Evolutionary conservation across 176 grass and related monocot genomes (phyloP), one percentile per base, ranked within the genome.

Genomic region (Lolium perenne): DNA sequence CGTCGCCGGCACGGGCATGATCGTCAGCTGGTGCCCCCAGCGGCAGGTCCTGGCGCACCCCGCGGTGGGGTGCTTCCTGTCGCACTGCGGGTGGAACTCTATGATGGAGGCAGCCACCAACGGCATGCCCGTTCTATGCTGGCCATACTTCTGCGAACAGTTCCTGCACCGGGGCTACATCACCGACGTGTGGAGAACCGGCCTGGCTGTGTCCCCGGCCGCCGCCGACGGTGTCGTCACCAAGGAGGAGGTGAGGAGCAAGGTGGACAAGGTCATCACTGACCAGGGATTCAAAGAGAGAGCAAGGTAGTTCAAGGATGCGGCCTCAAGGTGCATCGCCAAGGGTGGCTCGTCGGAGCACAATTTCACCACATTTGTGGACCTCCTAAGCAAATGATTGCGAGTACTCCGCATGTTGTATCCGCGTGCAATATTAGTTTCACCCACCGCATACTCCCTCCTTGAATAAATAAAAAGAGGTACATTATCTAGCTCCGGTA

Each of bases 41-140:
- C 46, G 46, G 74, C 71, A 74, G 71, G 79, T 81, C 7, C 63
- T 81, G 5, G 79, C 65, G 79, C 88, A 90, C 62, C 43, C 0
- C 25, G 73, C 88, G 4, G 56, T 90, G 53, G 82, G 47, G n/a
- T 76, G 51, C 26, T 95, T 95, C 78, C 13, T 92, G 43, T 84
- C 87, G 26, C 93, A 95, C 71, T 90, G 90, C 50, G 90, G 85
- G 3, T 95, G 93, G 90, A 93, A 89, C 81, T 95, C 90, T 75
- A 87, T 84, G 5, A 71, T 75, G 51, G 89, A 87, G 10, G 86
- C 81, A 88, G 35, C 69, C 38, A 46, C 21, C 4, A 86, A 82
- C 66, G 88, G 80, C 8, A 55, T 84, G n/a, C 80, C 64, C 64
- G 80, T 91, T 58, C 53, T 91, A 5, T 91, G 84, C 57, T 91